Base-by-base conservation (phyloP, 164 flowering plant genomes). In the Chimonanthus praecox region DNA sequence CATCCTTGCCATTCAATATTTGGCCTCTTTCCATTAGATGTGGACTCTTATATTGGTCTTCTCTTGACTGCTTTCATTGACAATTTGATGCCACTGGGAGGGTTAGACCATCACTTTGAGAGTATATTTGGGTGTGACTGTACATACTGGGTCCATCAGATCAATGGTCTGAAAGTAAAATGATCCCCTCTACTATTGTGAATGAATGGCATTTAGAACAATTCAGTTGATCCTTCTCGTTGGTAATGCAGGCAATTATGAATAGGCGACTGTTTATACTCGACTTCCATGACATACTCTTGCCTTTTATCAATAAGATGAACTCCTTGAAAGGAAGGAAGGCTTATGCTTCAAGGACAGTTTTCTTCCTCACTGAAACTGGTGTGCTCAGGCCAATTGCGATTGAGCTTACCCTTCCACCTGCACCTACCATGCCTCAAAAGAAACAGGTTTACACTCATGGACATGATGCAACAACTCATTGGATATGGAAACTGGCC, bases 401-500 rank as follows among this genome's bases (percentile, higher is more conserved):
- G 33, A 84, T 82, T 16, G 86, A 84, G 75, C 81, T 84, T 43
- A 73, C 80, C 13, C 75, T 78, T 9, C 84, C 86, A 0, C 75
- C 80, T 2, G 20, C 63, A 0, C 64, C 7, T 3, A 48, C 58
- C 3, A 61, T 62, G 45, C 76, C 83, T 5, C 76, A 62, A 9
- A 75, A 78, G 72, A 81, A 76, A 72, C 67, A 73, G 4, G 84
- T 82, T 2, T 73, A 68, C 75, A 71, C 77, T 0, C 81, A 77
- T 6, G 54, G 73, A 3, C 21, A 15, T 4, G 80, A 83, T 72
- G 73, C 77, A 58, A 82, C 85, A 13, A 64, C 48, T 21, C 7
- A 60, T 43, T 86, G 86, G 87, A 46, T 79, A 3, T 86, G 87
- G 87, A 68, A 70, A 44, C 69, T 84, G 0, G 87, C 84, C 49